Percentiles rank a stretch among this genome's conserved stretches.
Conservation (phyloP, 2,329 filamentous ascomycete species). For the Chalaropsis ovoidea region DNA sequence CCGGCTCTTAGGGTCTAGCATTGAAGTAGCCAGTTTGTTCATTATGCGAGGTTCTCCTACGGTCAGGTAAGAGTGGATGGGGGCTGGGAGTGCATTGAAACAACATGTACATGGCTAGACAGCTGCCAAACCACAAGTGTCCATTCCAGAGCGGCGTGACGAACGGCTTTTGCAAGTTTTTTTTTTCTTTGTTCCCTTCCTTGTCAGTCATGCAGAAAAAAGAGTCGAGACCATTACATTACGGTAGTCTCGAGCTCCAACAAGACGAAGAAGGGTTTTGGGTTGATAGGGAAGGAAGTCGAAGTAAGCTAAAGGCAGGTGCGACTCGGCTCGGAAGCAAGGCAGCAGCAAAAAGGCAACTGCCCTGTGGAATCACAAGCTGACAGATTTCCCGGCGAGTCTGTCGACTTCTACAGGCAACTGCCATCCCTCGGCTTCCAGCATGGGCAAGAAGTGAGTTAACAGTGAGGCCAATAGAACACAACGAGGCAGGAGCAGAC, state of each 20-base stretch:
- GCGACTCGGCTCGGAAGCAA: neutral
- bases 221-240: no score
- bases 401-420: neutral
- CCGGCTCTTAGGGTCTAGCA: neutral
- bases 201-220: neutral
- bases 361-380: neutral
- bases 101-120: neutral
- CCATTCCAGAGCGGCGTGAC: neutral
- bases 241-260: no score
- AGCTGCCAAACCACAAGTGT: neutral
- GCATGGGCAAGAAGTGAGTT: no score
- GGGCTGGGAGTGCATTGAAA: slow-evolving; percentile 9
- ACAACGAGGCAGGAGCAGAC: neutral
- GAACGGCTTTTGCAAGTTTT: no score
- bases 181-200: no score
- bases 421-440: neutral
- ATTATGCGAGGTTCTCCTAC: neutral
- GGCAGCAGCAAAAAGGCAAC: neutral
- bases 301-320: neutral
- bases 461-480: neutral
- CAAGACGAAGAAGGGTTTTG: no score
- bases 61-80: neutral
- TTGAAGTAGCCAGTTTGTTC: neutral
- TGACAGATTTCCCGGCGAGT: neutral
- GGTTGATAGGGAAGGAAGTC: no score